These are phyloP conservation scores for Cyamopsis tetragonoloba DNA, from an alignment of 306 rosid genomes.

Conservation along the genomic window DNA sequence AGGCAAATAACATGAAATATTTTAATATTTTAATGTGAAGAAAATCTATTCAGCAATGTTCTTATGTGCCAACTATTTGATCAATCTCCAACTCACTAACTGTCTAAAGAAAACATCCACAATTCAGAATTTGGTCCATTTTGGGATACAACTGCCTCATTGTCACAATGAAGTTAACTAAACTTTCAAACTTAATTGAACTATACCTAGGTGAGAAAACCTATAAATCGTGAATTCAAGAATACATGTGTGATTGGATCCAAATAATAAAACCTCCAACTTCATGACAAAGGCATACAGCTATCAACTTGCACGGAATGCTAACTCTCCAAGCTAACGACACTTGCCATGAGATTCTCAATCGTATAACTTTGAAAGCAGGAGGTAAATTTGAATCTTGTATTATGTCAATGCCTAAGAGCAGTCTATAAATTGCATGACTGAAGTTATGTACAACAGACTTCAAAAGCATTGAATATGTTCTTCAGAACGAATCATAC, in stretches of 20 bases:
- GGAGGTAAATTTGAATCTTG: conserved; percentile 20
- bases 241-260: conserved; percentile 23
- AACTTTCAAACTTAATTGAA: conserved; percentile 3
- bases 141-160: neutral
- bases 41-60: neutral
- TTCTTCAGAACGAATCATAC: conserved; percentile 23
- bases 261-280: conserved; percentile 31
- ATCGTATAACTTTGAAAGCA: conserved; percentile 28
- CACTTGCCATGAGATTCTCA: conserved; percentile 17
- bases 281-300: conserved; percentile 14
- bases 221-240: neutral
- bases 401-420: conserved; percentile 22
- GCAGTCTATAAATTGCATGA: conserved; percentile 28
- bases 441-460: conserved; percentile 43
- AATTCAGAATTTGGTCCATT: conserved; percentile 5
- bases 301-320: conserved; percentile 13
- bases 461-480: conserved; percentile 16
- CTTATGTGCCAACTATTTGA: neutral
- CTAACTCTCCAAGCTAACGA: conserved; percentile 18
- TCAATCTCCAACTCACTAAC: conserved; percentile 2
- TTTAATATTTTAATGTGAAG: neutral
- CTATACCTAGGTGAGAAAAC: conserved; percentile 21
- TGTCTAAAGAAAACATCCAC: neutral
- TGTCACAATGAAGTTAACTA: conserved; percentile 11
- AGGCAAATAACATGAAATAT: neutral